Evolutionary conservation across 108 stramenopile genomes (phyloP).

Genomic region (Skeletonema potamos): DNA sequence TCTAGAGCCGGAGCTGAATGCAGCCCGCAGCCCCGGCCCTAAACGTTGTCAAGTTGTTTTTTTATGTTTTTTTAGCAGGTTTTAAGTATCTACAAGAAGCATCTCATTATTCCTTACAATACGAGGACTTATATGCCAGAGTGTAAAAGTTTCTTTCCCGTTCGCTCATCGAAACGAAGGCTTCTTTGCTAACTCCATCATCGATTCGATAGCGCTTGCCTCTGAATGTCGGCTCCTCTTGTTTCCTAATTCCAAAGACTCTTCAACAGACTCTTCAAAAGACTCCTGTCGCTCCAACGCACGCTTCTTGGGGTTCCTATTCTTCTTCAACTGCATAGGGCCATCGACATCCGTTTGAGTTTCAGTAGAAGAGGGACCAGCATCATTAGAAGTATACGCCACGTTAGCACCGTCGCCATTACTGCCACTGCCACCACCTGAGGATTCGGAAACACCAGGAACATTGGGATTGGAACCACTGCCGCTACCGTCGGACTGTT

Average conservation of each 20-base stretch:
- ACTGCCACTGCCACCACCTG: not conserved
- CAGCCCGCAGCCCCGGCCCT: too few species aligned
- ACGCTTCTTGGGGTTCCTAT: constrained; percentile 29
- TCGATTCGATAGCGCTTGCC: not conserved
- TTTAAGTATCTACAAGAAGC: too few species aligned
- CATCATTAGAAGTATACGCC: not conserved
- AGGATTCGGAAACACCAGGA: not conserved
- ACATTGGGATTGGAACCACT: not conserved
- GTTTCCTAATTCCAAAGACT: not conserved
- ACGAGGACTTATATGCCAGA: too few species aligned
- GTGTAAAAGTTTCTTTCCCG: too few species aligned
- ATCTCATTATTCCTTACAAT: too few species aligned
- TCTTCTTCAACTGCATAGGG: not conserved
- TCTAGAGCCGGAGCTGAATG: too few species aligned
- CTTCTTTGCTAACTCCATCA: not conserved
- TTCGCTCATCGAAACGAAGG: not conserved
- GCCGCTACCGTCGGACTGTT: not conserved
- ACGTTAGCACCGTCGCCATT: not conserved
- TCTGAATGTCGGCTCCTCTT: not conserved
- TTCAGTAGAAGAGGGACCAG: constrained; percentile 9
- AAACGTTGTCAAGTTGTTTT: too few species aligned
- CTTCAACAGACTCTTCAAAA: not conserved
- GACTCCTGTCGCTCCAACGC: not conserved
- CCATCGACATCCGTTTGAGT: constrained; percentile 1
- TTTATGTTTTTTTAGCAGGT: too few species aligned